Conservation (phyloP, 345 rosid species). For the Geranium brycei region DNA sequence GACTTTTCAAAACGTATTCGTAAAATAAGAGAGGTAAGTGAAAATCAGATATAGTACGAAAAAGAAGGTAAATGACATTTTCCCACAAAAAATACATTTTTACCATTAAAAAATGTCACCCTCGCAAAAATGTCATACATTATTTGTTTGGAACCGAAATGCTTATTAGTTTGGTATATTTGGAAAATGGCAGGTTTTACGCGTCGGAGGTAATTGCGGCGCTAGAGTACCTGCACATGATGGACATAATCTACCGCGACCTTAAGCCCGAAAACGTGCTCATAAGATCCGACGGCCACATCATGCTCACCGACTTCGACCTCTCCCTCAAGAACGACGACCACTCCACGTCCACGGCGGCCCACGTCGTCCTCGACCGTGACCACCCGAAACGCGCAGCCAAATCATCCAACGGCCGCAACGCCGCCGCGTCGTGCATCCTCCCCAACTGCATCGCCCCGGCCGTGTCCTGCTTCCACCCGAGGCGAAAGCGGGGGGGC, state of each 20-base stretch:
- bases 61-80: too few species aligned
- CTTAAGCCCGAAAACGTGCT: conserved; percentile 60
- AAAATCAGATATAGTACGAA: too few species aligned
- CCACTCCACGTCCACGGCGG: conserved; percentile 16
- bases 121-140: too few species aligned
- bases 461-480: conserved; percentile 38
- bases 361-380: conserved; percentile 28
- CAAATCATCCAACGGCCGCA: background rate
- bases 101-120: too few species aligned
- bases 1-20: too few species aligned
- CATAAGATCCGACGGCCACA: conserved; percentile 50
- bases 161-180: too few species aligned
- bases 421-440: conserved; percentile 30
- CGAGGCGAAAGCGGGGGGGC: conserved; percentile 18
- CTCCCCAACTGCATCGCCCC: conserved; percentile 48
- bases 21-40: too few species aligned
- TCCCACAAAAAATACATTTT: too few species aligned
- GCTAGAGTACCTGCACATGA: conserved; percentile 50
- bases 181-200: conserved; percentile 26
- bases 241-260: conserved; percentile 54
- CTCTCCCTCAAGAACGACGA: conserved; percentile 41
- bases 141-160: too few species aligned
- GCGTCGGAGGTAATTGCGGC: conserved; percentile 47
- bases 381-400: background rate
- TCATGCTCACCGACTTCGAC: conserved; percentile 61